A percentile compares a stretch with the other conserved stretches of the same genome.
These are phyloP conservation scores for Entrophospora sp. DNA, from an alignment of 192 early-diverging fungal genomes.

Conservation along the genomic window DNA sequence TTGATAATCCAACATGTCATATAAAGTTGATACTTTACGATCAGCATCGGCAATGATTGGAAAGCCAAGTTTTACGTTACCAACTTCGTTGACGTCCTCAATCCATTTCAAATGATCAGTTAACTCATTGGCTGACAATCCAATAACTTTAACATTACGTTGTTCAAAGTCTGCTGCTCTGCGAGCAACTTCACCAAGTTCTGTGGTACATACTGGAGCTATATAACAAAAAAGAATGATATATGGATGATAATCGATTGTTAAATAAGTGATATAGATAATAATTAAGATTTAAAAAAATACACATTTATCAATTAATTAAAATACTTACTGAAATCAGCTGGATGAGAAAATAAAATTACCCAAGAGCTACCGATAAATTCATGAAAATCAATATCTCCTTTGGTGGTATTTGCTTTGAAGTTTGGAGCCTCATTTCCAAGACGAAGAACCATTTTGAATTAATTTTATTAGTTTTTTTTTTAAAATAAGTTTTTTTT, in stretches of 20 bases:
- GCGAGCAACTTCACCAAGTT: constrained; percentile 87
- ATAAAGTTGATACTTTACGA: constrained; percentile 77
- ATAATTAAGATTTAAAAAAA: constrained; percentile 50
- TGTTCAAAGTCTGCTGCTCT: constrained; percentile 66
- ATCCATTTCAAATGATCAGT: constrained; percentile 81
- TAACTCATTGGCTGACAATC: constrained; percentile 87
- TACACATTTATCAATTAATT: constrained; percentile 21
- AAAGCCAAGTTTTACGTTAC: constrained; percentile 66
- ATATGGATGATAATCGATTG: not conserved
- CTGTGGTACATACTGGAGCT: constrained; percentile 92
- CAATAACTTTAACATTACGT: constrained; percentile 85
- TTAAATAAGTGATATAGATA: no score
- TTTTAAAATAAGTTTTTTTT: no score
- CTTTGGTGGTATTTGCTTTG: constrained; percentile 76
- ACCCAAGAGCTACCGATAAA: constrained; percentile 82
- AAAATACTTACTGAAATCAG: constrained; percentile 73
- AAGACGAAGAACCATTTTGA: constrained; percentile 27
- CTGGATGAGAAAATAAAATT: constrained; percentile 97
- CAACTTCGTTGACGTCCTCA: constrained; percentile 86
- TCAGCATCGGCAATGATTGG: constrained; percentile 93
- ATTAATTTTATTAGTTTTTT: no score
- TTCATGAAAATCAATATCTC: constrained; percentile 85
- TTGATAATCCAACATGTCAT: constrained; percentile 97
- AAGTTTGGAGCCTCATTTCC: constrained; percentile 56
- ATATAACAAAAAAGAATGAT: not conserved